Conservation (phyloP, 148 eudicot genomes). For the Arbutus unedo region DNA sequence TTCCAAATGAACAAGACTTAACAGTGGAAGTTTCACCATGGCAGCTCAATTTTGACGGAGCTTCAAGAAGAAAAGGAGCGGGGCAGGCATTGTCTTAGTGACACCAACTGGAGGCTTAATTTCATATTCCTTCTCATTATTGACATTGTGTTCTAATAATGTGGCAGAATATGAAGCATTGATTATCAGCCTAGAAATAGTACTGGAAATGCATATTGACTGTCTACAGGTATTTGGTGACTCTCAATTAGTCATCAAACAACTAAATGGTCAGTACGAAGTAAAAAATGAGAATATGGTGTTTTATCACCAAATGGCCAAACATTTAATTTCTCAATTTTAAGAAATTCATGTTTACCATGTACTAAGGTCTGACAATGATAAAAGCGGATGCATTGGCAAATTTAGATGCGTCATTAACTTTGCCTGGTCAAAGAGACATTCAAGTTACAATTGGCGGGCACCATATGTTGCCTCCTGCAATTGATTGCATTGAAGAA, state of each 20-base stretch:
- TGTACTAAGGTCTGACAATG: not conserved
- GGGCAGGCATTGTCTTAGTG: too few relatives aligned
- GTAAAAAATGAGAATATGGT: too few relatives aligned
- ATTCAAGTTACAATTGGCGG: slow-evolving; percentile 8
- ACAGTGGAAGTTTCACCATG: too few relatives aligned
- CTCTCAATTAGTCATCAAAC: too few relatives aligned
- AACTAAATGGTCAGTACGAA: too few relatives aligned
- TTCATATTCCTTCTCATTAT: too few relatives aligned
- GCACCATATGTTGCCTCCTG: not conserved
- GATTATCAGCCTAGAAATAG: not conserved
- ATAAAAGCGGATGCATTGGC: slow-evolving; percentile 1
- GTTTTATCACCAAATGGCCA: not conserved
- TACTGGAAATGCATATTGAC: not conserved
- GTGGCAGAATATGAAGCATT: not conserved
- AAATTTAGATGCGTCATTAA: not conserved
- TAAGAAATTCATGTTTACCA: not conserved
- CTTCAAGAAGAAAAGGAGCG: too few relatives aligned
- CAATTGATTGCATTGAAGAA: not conserved
- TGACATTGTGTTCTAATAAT: too few relatives aligned
- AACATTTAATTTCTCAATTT: too few relatives aligned
- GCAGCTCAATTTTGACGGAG: too few relatives aligned
- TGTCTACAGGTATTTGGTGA: not conserved
- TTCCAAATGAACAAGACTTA: too few relatives aligned
- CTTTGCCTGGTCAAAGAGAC: not conserved
- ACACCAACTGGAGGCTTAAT: too few relatives aligned